phyloP scores from a whole-genome alignment of 108 stramenopile species.

The Discostella pseudostelligera region DNA sequence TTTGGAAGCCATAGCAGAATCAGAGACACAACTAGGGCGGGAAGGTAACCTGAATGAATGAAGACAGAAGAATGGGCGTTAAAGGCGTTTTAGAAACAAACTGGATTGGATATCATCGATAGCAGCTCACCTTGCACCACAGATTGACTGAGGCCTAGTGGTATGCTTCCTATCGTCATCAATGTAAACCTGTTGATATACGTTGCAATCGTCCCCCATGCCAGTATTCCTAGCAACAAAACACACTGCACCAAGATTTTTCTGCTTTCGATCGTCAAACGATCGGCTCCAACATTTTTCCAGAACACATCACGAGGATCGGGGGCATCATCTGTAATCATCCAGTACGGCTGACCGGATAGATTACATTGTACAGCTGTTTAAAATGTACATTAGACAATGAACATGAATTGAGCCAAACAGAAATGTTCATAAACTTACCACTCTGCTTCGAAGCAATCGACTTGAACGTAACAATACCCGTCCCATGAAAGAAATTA shows the following conservation, averaged over 20 bases:
- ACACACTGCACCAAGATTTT: conserved; percentile 38
- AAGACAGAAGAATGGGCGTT: conserved; percentile 17
- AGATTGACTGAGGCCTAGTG: too few species aligned
- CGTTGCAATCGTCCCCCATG: conserved; percentile 42
- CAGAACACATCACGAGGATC: conserved; percentile 61
- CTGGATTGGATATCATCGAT: background rate
- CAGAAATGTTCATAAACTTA: conserved; percentile 29
- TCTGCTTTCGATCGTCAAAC: conserved; percentile 32
- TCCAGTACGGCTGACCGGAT: conserved; percentile 37
- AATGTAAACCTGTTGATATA: conserved; percentile 6
- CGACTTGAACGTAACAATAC: conserved; percentile 58
- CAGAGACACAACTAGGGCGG: conserved; percentile 41
- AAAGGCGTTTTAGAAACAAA: background rate
- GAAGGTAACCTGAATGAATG: conserved; percentile 34
- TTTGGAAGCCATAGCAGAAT: conserved; percentile 46
- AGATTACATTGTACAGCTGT: conserved; percentile 51
- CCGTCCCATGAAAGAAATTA: conserved; percentile 43
- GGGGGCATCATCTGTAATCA: conserved; percentile 47
- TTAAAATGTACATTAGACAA: background rate
- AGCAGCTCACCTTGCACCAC: conserved; percentile 3
- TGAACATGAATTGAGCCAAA: conserved; percentile 1
- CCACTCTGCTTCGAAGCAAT: conserved; percentile 62
- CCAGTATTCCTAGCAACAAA: conserved; percentile 33
- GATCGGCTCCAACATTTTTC: conserved; percentile 47
- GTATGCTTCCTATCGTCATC: background rate